A percentile compares a stretch with the other conserved stretches of the same genome.
These are phyloP conservation scores for Eucalyptus pauciflora DNA, from an alignment of 345 rosid species.

Conservation along the genomic window DNA sequence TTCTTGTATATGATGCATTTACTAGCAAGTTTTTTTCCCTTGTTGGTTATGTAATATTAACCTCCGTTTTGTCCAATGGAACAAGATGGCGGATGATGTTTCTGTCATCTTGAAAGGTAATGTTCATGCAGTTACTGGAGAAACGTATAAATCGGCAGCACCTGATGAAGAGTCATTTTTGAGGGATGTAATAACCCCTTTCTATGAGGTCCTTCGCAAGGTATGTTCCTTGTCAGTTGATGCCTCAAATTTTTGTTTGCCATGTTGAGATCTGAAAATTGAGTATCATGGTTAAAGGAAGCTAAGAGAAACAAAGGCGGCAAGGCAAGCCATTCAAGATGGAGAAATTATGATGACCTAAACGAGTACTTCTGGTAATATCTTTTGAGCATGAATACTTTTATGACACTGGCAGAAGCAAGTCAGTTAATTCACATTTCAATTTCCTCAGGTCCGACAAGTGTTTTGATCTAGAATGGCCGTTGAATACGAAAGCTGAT, in stretches of 20 bases:
- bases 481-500: constrained; percentile 46
- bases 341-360: constrained; percentile 98
- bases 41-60: neutral
- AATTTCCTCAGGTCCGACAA: constrained; percentile 47
- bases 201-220: constrained; percentile 62
- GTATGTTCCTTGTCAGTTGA: constrained; percentile 19
- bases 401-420: neutral
- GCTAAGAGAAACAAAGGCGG: constrained; percentile 67
- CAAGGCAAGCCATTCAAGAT: constrained; percentile 86
- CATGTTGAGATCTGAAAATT: neutral
- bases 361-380: constrained; percentile 97
- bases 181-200: constrained; percentile 66
- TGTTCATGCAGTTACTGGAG: constrained; percentile 52
- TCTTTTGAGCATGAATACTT: neutral
- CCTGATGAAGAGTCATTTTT: constrained; percentile 76
- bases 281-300: constrained; percentile 44
- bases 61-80: neutral
- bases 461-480: constrained; percentile 74
- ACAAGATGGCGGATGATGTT: constrained; percentile 77
- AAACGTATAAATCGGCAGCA: constrained; percentile 20
- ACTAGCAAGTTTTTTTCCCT: neutral
- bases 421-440: neutral
- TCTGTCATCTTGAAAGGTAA: constrained; percentile 40
- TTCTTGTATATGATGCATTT: neutral
- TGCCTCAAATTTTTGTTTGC: neutral